Base-by-base conservation (phyloP, 2,329 filamentous ascomycete species). In the Thelonectria rubi region DNA sequence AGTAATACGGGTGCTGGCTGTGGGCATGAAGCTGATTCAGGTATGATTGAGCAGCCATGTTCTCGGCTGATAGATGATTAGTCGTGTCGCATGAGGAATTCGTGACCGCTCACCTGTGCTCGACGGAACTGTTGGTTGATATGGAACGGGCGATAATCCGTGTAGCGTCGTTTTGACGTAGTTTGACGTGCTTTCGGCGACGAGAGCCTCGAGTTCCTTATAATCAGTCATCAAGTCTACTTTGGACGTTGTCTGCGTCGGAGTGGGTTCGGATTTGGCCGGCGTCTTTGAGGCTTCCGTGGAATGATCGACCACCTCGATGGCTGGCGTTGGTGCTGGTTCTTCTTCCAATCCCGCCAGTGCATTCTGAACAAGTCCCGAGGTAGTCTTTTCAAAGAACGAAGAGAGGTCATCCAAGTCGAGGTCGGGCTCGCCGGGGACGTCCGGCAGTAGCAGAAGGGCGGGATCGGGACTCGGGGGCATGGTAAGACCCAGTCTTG, bases 141-240 rank as follows among this genome's bases (percentile, higher is more conserved):
- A 81, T 0, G 79, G 77, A 32, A 78, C 74, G 18, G 79, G 78
- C 3, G 79, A 81, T 12, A 81, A 64, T 21, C 77, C 78, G 62
- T 80, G 75, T 8, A 81, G 68, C 3, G 79, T 81, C 5, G 76
- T 81, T 58, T 77, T 77, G 42, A 81, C 79, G 54, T 81, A 81
- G 58, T 81, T 78, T 10, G 77, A 78, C 1, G 79, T 81, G 63
- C 79, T 81, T 64, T 80, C 78, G 0, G 78, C 79, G 11, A 81
- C 79, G 20, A 81, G 69, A 8, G 79, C 79, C 61, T 80, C 76
- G 6, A 81, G 70, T 43, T 80, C 79, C 62, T 80, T 78, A 52
- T 79, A 79, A 58, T 81, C 78, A 8, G 74, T 78, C 61, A 72
- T 73, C 42, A 73, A 55, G 42, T 77, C 74, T 39, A 73, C 64